Conservation (phyloP, 805 yeast genomes). For the Tetrapisispora pingtungensis region DNA sequence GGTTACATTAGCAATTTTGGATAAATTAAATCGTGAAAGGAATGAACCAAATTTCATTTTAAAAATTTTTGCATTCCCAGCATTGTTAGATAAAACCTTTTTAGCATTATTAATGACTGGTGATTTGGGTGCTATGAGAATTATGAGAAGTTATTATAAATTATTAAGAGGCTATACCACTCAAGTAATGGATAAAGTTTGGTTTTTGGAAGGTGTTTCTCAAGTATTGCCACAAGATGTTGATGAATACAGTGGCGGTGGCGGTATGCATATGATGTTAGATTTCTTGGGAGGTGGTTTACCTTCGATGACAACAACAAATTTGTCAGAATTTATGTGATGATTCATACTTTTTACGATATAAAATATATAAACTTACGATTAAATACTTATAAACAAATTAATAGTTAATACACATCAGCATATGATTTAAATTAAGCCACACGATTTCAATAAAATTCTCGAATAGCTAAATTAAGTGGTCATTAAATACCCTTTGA, state of each 20-base stretch:
- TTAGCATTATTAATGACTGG: slow-evolving; percentile 71
- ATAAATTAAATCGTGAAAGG: slow-evolving; percentile 71
- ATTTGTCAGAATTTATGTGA: slow-evolving; percentile 24
- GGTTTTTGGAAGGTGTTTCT: slow-evolving; percentile 91
- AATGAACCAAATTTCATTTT: slow-evolving; percentile 78
- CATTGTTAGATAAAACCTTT: slow-evolving; percentile 72
- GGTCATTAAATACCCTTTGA: no score
- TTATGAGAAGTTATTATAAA: slow-evolving; percentile 81
- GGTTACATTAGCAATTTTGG: slow-evolving; percentile 77
- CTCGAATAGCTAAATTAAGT: no score
- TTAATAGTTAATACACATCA: no score
- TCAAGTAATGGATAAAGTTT: slow-evolving; percentile 80
- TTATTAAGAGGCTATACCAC: slow-evolving; percentile 70
- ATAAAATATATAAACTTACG: no score
- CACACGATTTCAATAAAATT: no score
- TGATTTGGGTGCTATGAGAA: slow-evolving; percentile 79
- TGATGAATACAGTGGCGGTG: slow-evolving; percentile 83
- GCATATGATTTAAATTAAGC: no score
- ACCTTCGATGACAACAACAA: slow-evolving; percentile 39
- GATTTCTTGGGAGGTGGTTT: slow-evolving; percentile 69
- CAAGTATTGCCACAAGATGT: slow-evolving; percentile 85
- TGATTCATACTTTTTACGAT: no score
- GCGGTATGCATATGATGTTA: slow-evolving; percentile 87
- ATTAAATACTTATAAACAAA: no score
- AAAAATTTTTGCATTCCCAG: slow-evolving; percentile 87